phyloP scores from a whole-genome alignment of 2,329 filamentous ascomycete genomes.

The Huntiella moniliformis region DNA sequence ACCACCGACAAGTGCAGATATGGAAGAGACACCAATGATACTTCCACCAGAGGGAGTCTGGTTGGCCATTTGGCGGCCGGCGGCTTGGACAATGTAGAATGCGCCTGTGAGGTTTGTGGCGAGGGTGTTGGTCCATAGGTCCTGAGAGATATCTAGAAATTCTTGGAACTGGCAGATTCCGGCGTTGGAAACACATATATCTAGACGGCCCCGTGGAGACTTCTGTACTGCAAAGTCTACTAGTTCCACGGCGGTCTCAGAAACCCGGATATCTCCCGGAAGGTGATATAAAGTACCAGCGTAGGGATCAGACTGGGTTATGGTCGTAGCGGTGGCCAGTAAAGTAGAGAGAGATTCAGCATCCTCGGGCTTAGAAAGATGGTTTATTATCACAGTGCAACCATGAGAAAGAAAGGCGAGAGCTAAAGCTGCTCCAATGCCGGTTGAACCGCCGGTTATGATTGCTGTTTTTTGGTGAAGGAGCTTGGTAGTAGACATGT shows the following conservation, averaged over 20 bases:
- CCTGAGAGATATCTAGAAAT: constrained; percentile 54
- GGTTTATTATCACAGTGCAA: constrained; percentile 62
- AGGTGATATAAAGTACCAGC: constrained; percentile 38
- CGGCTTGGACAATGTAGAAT: constrained; percentile 76
- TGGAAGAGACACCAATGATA: constrained; percentile 61
- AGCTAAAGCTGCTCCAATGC: constrained; percentile 71
- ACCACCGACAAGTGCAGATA: constrained; percentile 60
- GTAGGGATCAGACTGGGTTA: constrained; percentile 19
- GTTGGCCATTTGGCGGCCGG: constrained; percentile 60
- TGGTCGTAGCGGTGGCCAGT: constrained; percentile 29
- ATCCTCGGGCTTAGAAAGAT: constrained; percentile 43
- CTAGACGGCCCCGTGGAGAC: constrained; percentile 38
- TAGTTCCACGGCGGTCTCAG: constrained; percentile 49
- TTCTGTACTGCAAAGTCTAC: constrained; percentile 45
- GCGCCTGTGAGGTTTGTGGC: constrained; percentile 70
- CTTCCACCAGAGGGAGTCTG: constrained; percentile 51
- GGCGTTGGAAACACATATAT: constrained; percentile 75
- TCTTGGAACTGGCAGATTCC: constrained; percentile 78
- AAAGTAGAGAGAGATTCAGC: constrained; percentile 32
- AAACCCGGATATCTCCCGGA: constrained; percentile 58
- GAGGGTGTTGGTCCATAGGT: constrained; percentile 54
- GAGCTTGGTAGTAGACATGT: constrained; percentile 24
- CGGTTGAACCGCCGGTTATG: constrained; percentile 72
- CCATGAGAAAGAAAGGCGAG: constrained; percentile 63
- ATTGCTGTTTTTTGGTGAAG: constrained; percentile 61